Evolutionary conservation across 495 filamentous ascomycete species (phyloP), one percentile per base, ranked within the genome.

Genomic region (Talaromyces thailandensis): DNA sequence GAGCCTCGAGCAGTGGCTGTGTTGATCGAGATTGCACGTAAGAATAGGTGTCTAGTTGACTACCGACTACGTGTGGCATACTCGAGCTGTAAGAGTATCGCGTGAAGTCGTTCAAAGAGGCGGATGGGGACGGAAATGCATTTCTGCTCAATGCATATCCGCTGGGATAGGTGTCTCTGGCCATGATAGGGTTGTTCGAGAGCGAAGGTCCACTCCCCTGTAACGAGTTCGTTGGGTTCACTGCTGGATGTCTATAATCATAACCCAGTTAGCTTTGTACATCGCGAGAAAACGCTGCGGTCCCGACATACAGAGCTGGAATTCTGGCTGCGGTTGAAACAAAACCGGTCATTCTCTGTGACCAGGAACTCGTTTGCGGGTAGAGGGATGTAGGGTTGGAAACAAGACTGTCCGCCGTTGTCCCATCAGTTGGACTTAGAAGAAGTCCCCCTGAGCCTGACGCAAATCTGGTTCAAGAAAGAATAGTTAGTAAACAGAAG

Each of bases 291-390:
- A 28, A n/a, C n/a, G n/a, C n/a, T 12, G 23, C 29, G 32, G 48
- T 37, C 53, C 40, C 35, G 55, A 65, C 76, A 73, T 74, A 79
- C 78, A 82, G 73, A 63, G 76, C 55, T 62, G 76, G 73, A 1
- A 74, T 73, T 25, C 78, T 43, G 63, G 61, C 26, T 55, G 12
- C 71, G 63, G 70, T 69, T 28, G 66, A 65, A 62, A 69, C 70
- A 67, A 71, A 80, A 48, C 76, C 76, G 43, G 72, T 51, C 71
- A 79, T 74, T 63, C 75, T 74, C 63, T 78, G 75, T 64, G 74
- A 59, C 63, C 64, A 80, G 25, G 70, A 62, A 60, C 73, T 61
- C 28, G 72, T 68, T 37, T 73, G 77, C 23, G 78, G 69, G 62
- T 74, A 80, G 28, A 78, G 61, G 43, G 76, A 69, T 28, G 68